Evolutionary conservation across 2,329 filamentous ascomycete species (phyloP).

Genomic region (Hymenoscyphus infarciens): DNA sequence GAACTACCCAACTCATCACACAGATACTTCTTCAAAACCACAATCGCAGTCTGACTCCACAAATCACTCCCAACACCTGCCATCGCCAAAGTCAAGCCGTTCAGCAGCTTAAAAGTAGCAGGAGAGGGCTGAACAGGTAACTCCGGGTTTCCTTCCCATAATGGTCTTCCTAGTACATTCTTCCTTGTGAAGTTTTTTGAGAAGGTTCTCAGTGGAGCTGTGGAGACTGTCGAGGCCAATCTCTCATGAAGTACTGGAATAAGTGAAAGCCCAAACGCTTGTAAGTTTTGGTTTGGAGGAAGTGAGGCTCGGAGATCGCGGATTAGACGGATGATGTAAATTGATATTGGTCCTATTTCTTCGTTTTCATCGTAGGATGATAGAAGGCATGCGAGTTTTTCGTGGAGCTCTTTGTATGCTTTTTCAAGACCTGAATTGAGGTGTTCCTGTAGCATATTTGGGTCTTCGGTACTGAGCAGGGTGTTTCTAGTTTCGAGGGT

Average conservation of each 20-base stretch:
- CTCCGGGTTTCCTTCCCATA: slow-evolving; percentile 78
- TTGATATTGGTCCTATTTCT: slow-evolving; percentile 51
- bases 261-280: slow-evolving; percentile 56
- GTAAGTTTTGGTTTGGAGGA: slow-evolving; percentile 49
- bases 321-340: slow-evolving; percentile 69
- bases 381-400: slow-evolving; percentile 51
- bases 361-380: slow-evolving; percentile 42
- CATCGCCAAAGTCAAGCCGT: slow-evolving; percentile 64
- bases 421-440: slow-evolving; percentile 53
- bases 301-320: slow-evolving; percentile 69
- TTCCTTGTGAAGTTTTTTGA: slow-evolving; percentile 42
- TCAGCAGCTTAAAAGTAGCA: slow-evolving; percentile 67
- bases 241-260: slow-evolving; percentile 62
- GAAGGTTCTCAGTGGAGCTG: slow-evolving; percentile 48
- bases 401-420: slow-evolving; percentile 57
- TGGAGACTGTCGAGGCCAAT: slow-evolving; percentile 53
- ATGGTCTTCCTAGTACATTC: slow-evolving; percentile 55
- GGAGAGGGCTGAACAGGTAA: slow-evolving; percentile 78
- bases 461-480: slow-evolving; percentile 69
- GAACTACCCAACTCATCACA: slow-evolving; percentile 45
- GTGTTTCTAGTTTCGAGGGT: slow-evolving; percentile 63
- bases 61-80: slow-evolving; percentile 68
- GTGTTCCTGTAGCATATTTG: slow-evolving; percentile 56
- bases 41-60: slow-evolving; percentile 71
- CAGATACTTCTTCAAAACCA: slow-evolving; percentile 57